Evolutionary conservation across 2,329 filamentous ascomycete species (phyloP), one percentile per base, ranked within the genome.

Genomic region (Sporothrix sp.): DNA sequence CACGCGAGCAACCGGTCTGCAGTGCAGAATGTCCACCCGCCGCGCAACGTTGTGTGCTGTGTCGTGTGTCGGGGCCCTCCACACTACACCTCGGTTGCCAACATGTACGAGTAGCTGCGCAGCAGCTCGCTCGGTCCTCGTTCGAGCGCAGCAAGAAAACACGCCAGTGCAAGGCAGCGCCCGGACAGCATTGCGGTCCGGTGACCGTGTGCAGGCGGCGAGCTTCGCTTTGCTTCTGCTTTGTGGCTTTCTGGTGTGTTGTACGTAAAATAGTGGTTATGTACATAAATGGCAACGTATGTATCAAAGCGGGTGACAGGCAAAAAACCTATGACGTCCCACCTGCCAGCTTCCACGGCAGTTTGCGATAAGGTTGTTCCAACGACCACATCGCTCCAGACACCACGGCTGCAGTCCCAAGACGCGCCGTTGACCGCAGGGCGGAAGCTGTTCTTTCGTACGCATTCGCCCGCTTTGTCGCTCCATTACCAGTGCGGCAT

Each of bases 211-310:
- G 45, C 25, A 10, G 45, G 45, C 11, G 35, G 35, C 35, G 38
- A 20, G 35, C 33, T 7, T 30, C 33, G 20, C 35, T 30, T 8
- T 36, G 23, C 30, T 38, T 45, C 39, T 45, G 36, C 21, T 27
- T 47, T 39, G 27, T 47, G 25, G 10, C 11, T 30, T 30, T n/a
- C 23, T 46, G 20, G 37, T 37, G 25, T 28, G 18, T 21, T 23
- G 27, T 33, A 37, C 50, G 38, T 52, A 52, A 32, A 32, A 48
- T 52, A 44, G 23, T 37, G 30, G 38, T n/a, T 52, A 52, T 38
- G 32, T 52, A 21, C 50, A 52, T 52, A 28, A 32, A n/a, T 21
- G 7, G 38, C 28, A 43, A 30, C 16, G 36, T 50, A 50, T 50
- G 48, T 38, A 50, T 21, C 27, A 49, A 49, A 33, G 28, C 47